These are phyloP conservation scores for Tylopilus intermedius DNA, from an alignment of 768 basidiomycete genomes.

Conservation along the genomic window DNA sequence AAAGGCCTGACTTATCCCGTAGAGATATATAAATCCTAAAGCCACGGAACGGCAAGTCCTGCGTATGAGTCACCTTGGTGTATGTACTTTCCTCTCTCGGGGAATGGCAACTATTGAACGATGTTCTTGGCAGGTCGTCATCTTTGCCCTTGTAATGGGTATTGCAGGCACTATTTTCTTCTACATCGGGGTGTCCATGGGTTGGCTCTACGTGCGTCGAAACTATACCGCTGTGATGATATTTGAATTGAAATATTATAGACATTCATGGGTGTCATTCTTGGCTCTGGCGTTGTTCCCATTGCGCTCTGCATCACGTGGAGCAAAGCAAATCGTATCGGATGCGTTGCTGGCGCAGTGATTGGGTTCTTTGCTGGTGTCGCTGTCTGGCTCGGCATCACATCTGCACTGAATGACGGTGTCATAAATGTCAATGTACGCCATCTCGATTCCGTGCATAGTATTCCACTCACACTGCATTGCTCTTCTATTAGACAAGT, in stretches of 20 bases:
- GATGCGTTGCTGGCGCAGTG: slow-evolving; percentile 72
- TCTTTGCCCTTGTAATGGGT: slow-evolving; percentile 75
- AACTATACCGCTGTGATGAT: neutral
- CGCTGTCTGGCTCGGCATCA: slow-evolving; percentile 82
- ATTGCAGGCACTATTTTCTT: slow-evolving; percentile 82
- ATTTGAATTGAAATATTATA: slow-evolving; percentile 21
- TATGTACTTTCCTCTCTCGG: slow-evolving; percentile 22
- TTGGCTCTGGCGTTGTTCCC: slow-evolving; percentile 82
- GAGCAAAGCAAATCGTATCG: slow-evolving; percentile 80
- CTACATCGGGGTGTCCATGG: slow-evolving; percentile 89
- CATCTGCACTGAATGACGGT: slow-evolving; percentile 61
- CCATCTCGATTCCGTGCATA: neutral
- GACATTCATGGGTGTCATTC: slow-evolving; percentile 86
- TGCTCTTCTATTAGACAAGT: slow-evolving; percentile 34
- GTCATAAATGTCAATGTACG: slow-evolving; percentile 66
- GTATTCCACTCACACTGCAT: neutral
- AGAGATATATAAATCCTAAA: slow-evolving; percentile 76
- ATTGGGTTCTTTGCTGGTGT: slow-evolving; percentile 66
- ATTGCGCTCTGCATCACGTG: slow-evolving; percentile 85
- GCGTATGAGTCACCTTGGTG: slow-evolving; percentile 63
- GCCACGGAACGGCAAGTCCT: slow-evolving; percentile 75
- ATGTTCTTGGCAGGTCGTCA: slow-evolving; percentile 43
- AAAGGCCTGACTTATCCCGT: neutral
- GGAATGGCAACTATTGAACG: neutral
- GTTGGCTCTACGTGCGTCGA: slow-evolving; percentile 78